Evolutionary conservation across 495 filamentous ascomycete species (phyloP).

Genomic region (Cladorrhinum samala): DNA sequence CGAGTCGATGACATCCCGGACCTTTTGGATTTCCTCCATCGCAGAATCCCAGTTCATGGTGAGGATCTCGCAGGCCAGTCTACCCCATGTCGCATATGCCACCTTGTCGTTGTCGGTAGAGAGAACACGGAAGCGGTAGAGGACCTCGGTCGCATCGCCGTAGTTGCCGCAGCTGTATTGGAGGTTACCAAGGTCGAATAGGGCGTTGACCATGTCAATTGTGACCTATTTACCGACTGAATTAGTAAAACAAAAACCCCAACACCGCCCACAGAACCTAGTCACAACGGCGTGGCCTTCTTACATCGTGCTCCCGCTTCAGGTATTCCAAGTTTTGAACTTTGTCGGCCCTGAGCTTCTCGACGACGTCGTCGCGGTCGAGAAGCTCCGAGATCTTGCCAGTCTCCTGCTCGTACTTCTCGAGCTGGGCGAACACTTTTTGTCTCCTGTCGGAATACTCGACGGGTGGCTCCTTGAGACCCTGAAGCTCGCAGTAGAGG

Average conservation of each 20-base stretch:
- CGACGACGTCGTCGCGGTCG: conserved; percentile 78
- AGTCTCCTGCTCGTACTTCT: conserved; percentile 76
- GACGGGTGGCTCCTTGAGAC: conserved; percentile 66
- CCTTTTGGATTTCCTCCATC: conserved; percentile 92
- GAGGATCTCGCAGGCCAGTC: conserved; percentile 89
- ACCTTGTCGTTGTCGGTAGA: conserved; percentile 98
- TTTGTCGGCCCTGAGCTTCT: conserved; percentile 88
- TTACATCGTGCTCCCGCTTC: conserved; percentile 83
- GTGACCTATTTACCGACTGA: conserved; percentile 53
- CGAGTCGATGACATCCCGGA: conserved; percentile 87
- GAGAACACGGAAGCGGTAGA: conserved; percentile 94
- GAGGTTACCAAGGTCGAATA: conserved; percentile 91
- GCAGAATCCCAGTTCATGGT: conserved; percentile 88
- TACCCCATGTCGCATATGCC: conserved; percentile 89
- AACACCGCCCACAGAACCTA: too few relatives aligned
- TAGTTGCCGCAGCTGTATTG: conserved; percentile 97
- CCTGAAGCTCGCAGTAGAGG: conserved; percentile 79
- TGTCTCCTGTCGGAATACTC: conserved; percentile 85
- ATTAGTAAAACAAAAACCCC: conserved; percentile 16
- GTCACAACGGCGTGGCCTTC: conserved; percentile 14
- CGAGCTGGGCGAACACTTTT: conserved; percentile 74
- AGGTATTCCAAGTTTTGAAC: conserved; percentile 93
- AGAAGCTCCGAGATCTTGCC: conserved; percentile 78
- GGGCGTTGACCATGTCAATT: conserved; percentile 84
- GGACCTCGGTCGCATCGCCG: conserved; percentile 72